Base-by-base conservation (phyloP, 352 stramenopile genomes). In the Albugo candida region DNA sequence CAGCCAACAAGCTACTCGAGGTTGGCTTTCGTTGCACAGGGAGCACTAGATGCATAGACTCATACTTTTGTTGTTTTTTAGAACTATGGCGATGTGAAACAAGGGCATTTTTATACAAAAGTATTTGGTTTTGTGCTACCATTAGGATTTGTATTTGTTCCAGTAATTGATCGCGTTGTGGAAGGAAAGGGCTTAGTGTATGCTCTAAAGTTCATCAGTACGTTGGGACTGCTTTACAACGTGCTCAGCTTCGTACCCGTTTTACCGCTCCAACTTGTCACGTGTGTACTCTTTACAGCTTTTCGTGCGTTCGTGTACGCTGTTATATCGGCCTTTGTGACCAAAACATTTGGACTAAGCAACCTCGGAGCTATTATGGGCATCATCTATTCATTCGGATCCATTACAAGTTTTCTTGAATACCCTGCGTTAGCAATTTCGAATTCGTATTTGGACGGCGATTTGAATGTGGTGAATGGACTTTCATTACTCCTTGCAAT, bases 271-370 rank as follows among this genome's bases (percentile, higher is more conserved):
- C 79, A 92, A 45, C 74, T 63, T 36, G 13, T 81, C 13, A 70
- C 76, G 5, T 87, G 87, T 54, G 66, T 84, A 49, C 40, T 87
- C 0, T 92, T 92, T 44, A 83, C 79, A 0, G 73, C 68, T 13
- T 92, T 81, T 53, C 77, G 79, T 13, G 79, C 77, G 13, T 92
- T 89, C 54, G 51, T 92, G 47, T 92, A 92, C 43, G 77, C 79
- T 1, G 76, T 83, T 21, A 83, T 92, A 51, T 88, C 79, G 21
- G 70, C 77, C 1, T 92, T 89, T 57, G 82, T 72, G 0, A 77
- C 76, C 41, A 89, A 89, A 56, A 89, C 70, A 1, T 92, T 89
- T 63, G 79, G 79, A 5, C 66, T 89, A 36, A 77, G 74, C 47
- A 88, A 86, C 55, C 63, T 92, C 43, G 79, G 77, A 31, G 83